These are phyloP conservation scores for Barnettozyma wickerhamii DNA, from an alignment of 805 yeast species.

Conservation along the genomic window DNA sequence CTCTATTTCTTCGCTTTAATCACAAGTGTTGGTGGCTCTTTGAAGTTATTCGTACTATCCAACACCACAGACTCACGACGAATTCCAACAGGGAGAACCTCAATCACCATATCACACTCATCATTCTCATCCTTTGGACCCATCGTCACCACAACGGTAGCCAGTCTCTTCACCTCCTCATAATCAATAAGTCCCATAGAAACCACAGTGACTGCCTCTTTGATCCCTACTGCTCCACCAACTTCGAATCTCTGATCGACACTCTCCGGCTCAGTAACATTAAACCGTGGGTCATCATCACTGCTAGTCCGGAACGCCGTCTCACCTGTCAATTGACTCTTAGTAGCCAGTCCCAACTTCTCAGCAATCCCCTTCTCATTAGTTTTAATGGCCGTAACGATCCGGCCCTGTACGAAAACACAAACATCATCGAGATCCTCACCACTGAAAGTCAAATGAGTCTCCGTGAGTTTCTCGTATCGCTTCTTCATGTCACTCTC, in stretches of 20 bases:
- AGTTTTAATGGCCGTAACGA: constrained; percentile 16
- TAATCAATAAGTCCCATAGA: constrained; percentile 18
- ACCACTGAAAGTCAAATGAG: constrained; percentile 17
- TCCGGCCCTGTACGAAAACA: constrained; percentile 13
- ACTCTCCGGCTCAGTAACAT: constrained; percentile 13
- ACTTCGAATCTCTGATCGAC: constrained; percentile 19
- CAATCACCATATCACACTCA: constrained; percentile 15
- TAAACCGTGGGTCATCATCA: constrained; percentile 10
- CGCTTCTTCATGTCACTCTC: constrained; percentile 11
- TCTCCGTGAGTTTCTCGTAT: constrained; percentile 13
- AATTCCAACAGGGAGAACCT: constrained; percentile 11
- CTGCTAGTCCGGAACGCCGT: constrained; percentile 6
- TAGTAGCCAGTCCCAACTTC: constrained; percentile 3
- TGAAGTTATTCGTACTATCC: constrained; percentile 9
- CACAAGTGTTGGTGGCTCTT: constrained; percentile 14
- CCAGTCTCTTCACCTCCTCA: constrained; percentile 11
- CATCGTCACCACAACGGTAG: constrained; percentile 15
- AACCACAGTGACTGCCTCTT: constrained; percentile 15
- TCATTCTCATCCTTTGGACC: constrained; percentile 14
- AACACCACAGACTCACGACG: constrained; percentile 11
- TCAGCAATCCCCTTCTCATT: constrained; percentile 17
- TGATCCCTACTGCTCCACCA: constrained; percentile 7
- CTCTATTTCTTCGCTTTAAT: constrained; percentile 15
- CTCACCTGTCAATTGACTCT: background rate
- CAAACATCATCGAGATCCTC: constrained; percentile 15